These are phyloP conservation scores for Arabidopsis suecica DNA, from an alignment of 345 rosid species.

Conservation along the genomic window DNA sequence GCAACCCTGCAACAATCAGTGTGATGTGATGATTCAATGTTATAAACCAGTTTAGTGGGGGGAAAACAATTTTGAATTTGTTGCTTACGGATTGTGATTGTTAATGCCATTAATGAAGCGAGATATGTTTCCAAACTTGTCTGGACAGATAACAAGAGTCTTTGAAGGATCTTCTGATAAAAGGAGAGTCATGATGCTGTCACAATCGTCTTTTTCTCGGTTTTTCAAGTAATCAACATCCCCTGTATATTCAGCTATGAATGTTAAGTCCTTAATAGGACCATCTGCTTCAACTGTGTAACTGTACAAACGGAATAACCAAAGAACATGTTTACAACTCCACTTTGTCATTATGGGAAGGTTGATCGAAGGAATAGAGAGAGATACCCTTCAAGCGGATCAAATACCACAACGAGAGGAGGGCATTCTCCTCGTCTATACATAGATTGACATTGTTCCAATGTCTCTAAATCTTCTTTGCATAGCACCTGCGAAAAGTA, in stretches of 20 bases:
- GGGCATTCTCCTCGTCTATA: conserved; percentile 78
- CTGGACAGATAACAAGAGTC: conserved; percentile 87
- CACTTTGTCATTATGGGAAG: conserved; percentile 16
- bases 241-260: conserved; percentile 86
- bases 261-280: conserved; percentile 82
- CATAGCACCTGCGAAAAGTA: conserved; percentile 59
- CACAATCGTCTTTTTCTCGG: conserved; percentile 85
- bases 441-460: conserved; percentile 77
- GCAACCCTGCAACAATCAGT: conserved; percentile 66
- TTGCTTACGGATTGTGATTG: conserved; percentile 76
- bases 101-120: conserved; percentile 92
- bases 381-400: conserved; percentile 86
- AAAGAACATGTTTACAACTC: conserved; percentile 30
- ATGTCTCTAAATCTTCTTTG: conserved; percentile 77
- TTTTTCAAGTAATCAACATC: conserved; percentile 84
- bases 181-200: conserved; percentile 93
- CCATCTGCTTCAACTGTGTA: conserved; percentile 87
- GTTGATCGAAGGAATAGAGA: conserved; percentile 21
- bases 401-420: conserved; percentile 82
- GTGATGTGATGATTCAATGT: neutral
- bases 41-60: neutral
- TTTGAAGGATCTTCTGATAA: conserved; percentile 64
- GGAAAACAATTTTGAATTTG: neutral
- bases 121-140: conserved; percentile 85
- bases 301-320: conserved; percentile 52